These are phyloP conservation scores for Aspergillus brasiliensis DNA, from an alignment of 2,329 filamentous ascomycete species.

Conservation along the genomic window DNA sequence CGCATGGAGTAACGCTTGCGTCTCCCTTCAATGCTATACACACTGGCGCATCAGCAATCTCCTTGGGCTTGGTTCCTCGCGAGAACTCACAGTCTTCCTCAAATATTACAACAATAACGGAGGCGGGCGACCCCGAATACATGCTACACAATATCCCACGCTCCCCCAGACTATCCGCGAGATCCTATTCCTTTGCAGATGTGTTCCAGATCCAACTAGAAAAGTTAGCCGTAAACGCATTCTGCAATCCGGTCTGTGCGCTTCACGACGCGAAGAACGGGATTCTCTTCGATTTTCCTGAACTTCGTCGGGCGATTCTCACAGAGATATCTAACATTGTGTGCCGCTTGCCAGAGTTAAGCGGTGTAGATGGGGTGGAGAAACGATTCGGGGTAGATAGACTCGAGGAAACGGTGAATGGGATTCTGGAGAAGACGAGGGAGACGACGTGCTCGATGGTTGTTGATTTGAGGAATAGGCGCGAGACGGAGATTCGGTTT, in stretches of 20 bases:
- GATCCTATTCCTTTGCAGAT: constrained; percentile 9
- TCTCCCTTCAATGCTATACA: constrained; percentile 54
- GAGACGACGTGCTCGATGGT: constrained; percentile 21
- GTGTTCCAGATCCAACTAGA: constrained; percentile 24
- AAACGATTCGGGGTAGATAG: constrained; percentile 13
- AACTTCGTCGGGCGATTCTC: constrained; percentile 12
- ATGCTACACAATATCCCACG: constrained; percentile 10
- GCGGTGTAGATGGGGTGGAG: constrained; percentile 7
- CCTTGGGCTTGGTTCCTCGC: constrained; percentile 54
- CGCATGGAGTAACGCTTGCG: constrained; percentile 54
- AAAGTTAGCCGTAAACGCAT: constrained; percentile 22
- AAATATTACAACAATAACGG: neutral
- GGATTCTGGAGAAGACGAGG: constrained; percentile 15
- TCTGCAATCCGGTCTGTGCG: constrained; percentile 21
- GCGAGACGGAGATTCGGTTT: constrained; percentile 21
- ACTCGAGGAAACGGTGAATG: constrained; percentile 17
- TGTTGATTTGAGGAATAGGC: constrained; percentile 18
- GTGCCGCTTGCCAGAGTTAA: constrained; percentile 14
- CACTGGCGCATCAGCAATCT: constrained; percentile 56
- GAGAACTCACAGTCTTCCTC: too few species aligned
- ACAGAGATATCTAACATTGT: constrained; percentile 22
- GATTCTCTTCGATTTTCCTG: constrained; percentile 16
- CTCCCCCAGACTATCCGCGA: constrained; percentile 11
- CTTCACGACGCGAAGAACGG: constrained; percentile 15
- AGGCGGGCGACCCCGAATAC: neutral